phyloP scores from a whole-genome alignment of 2,329 filamentous ascomycete genomes.

The Aspergillus aculeatinus region DNA sequence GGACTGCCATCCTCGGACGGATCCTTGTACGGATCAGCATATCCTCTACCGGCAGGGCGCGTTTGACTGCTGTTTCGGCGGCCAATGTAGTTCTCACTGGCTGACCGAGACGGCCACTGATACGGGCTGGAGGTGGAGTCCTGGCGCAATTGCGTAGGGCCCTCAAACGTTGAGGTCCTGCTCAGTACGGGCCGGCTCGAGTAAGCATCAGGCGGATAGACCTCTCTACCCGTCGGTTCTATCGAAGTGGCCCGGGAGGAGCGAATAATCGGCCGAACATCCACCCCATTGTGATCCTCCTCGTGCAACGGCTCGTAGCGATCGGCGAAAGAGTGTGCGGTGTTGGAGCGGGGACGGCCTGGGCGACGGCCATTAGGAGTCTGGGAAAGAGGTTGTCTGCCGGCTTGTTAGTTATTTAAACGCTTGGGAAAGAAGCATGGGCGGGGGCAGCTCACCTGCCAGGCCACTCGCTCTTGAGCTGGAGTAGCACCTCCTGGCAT shows the following conservation, averaged over 20 bases:
- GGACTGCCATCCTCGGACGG: constrained; percentile 52
- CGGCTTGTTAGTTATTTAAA: constrained; percentile 7
- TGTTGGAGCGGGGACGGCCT: constrained; percentile 60
- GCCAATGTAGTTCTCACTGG: constrained; percentile 55
- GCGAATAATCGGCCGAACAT: constrained; percentile 55
- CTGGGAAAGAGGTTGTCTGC: constrained; percentile 27
- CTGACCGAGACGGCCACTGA: constrained; percentile 51
- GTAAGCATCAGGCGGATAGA: constrained; percentile 42
- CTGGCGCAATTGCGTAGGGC: constrained; percentile 52
- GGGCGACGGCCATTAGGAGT: constrained; percentile 41
- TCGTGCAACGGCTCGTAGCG: constrained; percentile 59
- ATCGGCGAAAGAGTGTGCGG: constrained; percentile 62
- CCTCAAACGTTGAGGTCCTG: constrained; percentile 60
- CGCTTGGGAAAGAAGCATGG: constrained; percentile 15
- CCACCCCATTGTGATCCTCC: constrained; percentile 50
- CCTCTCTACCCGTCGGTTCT: constrained; percentile 39
- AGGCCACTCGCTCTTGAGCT: constrained; percentile 69
- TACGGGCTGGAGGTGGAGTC: constrained; percentile 51
- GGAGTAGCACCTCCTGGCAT: constrained; percentile 77
- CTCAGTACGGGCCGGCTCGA: constrained; percentile 49
- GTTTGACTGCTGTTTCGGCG: constrained; percentile 50
- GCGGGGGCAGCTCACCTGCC: constrained; percentile 41
- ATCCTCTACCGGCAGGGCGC: constrained; percentile 40
- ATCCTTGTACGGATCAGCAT: constrained; percentile 50
- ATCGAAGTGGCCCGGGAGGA: constrained; percentile 43